Evolutionary conservation across 176 grass and related monocot genomes (phyloP).

Genomic region (Microstegium vimineum): DNA sequence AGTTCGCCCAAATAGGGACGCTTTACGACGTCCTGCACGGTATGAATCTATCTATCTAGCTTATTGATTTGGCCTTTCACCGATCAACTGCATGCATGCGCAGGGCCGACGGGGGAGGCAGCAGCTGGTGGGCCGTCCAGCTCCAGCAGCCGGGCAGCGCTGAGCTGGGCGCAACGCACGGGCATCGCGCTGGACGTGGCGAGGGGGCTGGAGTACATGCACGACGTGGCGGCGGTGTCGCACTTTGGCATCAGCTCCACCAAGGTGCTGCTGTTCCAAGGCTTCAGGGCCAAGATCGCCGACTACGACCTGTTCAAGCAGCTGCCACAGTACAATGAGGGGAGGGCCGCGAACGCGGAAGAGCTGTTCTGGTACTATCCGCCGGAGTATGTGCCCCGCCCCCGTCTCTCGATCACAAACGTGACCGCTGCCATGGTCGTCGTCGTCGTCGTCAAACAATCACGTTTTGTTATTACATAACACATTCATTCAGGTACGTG

Average conservation of each 20-base stretch:
- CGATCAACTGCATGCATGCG: too few relatives aligned
- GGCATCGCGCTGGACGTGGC: not conserved
- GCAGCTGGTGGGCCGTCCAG: too few relatives aligned
- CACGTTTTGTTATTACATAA: too few relatives aligned
- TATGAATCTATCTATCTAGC: too few relatives aligned
- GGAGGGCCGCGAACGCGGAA: rapidly evolving
- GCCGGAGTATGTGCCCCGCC: slow-evolving; percentile 31
- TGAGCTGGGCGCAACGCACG: slow-evolving; percentile 27
- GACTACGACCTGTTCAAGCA: slow-evolving; percentile 51
- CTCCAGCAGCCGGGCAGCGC: too few relatives aligned
- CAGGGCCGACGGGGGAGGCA: too few relatives aligned
- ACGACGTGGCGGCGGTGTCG: not conserved
- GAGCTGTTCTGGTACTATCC: not conserved
- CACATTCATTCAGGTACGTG: not conserved
- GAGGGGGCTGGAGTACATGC: not conserved
- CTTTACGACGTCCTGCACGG: too few relatives aligned
- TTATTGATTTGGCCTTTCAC: too few relatives aligned
- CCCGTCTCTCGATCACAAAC: too few relatives aligned
- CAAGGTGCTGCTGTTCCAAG: slow-evolving; percentile 54
- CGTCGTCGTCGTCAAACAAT: too few relatives aligned
- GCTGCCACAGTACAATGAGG: slow-evolving; percentile 17
- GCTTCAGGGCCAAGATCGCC: slow-evolving; percentile 44
- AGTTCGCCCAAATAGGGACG: too few relatives aligned
- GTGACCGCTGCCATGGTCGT: too few relatives aligned
- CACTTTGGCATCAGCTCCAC: slow-evolving; percentile 26